phyloP scores from a whole-genome alignment of 768 basidiomycete genomes.

The Auriculariales sp. region DNA sequence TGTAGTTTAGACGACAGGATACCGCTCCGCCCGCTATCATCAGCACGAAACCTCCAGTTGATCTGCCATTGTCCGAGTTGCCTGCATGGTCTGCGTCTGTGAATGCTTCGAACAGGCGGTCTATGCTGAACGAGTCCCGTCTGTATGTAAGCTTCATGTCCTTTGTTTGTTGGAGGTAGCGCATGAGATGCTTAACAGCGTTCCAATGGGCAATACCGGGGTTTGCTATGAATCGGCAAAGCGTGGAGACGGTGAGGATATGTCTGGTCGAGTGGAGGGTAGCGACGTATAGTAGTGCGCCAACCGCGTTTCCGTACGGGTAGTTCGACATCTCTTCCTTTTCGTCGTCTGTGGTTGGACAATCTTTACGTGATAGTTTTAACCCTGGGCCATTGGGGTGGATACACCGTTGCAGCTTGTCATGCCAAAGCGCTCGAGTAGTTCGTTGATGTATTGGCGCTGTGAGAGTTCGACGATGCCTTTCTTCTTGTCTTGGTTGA shows the following conservation, averaged over 20 bases:
- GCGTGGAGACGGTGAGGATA: too few relatives aligned
- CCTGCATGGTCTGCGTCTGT: constrained; percentile 5
- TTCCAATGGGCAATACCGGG: too few relatives aligned
- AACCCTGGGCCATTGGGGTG: background rate
- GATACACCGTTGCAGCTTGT: background rate
- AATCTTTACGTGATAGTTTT: background rate
- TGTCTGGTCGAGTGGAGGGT: too few relatives aligned
- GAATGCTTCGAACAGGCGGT: background rate
- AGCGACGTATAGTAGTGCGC: too few relatives aligned
- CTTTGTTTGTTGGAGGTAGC: too few relatives aligned
- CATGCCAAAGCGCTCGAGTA: constrained; percentile 3
- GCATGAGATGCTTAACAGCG: too few relatives aligned
- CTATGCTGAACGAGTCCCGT: background rate
- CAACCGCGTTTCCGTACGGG: too few relatives aligned
- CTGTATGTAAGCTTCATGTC: too few relatives aligned
- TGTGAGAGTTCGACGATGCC: background rate
- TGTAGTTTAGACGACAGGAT: constrained; percentile 11
- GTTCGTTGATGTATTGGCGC: background rate
- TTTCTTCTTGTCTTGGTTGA: background rate
- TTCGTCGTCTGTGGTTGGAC: constrained; percentile 3
- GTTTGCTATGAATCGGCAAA: too few relatives aligned
- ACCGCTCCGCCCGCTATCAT: constrained; percentile 7
- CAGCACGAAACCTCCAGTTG: constrained; percentile 2
- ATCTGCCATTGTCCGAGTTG: background rate
- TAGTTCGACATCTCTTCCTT: too few relatives aligned